phyloP scores from a whole-genome alignment of 306 rosid genomes.

The Cicer arietinum region DNA sequence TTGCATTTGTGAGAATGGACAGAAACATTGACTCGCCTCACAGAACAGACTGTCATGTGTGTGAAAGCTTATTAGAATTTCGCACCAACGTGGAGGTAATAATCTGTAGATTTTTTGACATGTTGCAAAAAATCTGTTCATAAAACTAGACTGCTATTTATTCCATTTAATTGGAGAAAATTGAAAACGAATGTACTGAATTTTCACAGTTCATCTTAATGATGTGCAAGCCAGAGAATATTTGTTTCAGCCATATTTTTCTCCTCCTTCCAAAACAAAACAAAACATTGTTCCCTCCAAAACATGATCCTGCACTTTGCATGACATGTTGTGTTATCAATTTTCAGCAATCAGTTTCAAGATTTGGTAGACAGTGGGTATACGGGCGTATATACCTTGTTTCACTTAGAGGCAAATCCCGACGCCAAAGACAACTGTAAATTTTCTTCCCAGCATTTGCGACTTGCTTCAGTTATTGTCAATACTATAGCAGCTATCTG shows the following conservation, averaged over 20 bases:
- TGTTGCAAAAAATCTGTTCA: conserved; percentile 1
- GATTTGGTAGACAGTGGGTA: conserved; percentile 77
- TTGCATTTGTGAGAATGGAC: conserved; percentile 83
- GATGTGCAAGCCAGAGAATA: no score
- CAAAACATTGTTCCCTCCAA: neutral
- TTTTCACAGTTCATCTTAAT: no score
- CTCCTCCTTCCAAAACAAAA: no score
- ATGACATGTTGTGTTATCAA: conserved; percentile 20
- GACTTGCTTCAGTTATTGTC: conserved; percentile 18
- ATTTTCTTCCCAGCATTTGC: conserved; percentile 26
- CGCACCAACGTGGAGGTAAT: conserved; percentile 82
- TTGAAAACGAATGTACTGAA: no score
- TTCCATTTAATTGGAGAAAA: no score
- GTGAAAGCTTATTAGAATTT: conserved; percentile 77
- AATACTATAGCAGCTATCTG: conserved; percentile 48
- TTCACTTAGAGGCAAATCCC: conserved; percentile 54
- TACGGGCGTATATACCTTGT: conserved; percentile 87
- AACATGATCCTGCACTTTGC: neutral
- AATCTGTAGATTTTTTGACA: conserved; percentile 30
- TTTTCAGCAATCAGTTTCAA: conserved; percentile 68
- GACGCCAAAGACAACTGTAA: conserved; percentile 53
- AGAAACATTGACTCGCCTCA: conserved; percentile 64
- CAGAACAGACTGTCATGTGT: conserved; percentile 88
- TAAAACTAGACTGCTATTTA: conserved; percentile 6
- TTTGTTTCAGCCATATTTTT: no score